phyloP scores from a whole-genome alignment of 2,329 filamentous ascomycete genomes.

The Pestalotiopsis sp. region DNA sequence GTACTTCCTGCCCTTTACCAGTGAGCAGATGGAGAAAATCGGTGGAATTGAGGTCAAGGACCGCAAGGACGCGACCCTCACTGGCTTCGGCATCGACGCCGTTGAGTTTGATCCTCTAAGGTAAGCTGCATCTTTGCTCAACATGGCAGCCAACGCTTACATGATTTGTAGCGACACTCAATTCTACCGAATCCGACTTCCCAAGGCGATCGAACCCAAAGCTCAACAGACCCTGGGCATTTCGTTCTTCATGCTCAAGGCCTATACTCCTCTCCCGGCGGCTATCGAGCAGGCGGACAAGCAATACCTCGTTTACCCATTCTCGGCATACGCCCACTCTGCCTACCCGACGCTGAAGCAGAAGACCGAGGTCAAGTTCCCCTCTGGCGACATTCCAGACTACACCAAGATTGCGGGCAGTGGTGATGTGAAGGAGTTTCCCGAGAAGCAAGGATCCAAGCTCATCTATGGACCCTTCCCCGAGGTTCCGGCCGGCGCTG shows the following conservation, averaged over 20 bases:
- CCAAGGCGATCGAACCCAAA: conserved; percentile 71
- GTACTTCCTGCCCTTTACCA: conserved; percentile 88
- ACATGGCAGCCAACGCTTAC: conserved; percentile 21
- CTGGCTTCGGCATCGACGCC: conserved; percentile 67
- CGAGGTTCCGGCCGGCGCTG: conserved; percentile 75
- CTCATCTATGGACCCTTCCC: conserved; percentile 90
- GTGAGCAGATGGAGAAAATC: conserved; percentile 71
- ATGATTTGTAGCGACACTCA: conserved; percentile 59
- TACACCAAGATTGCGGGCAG: conserved; percentile 73
- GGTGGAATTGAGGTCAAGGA: conserved; percentile 91
- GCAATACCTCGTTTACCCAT: conserved; percentile 83
- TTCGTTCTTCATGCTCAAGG: conserved; percentile 76
- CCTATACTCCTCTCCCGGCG: conserved; percentile 79
- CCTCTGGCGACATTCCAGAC: conserved; percentile 75
- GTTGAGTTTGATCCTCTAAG: conserved; percentile 65
- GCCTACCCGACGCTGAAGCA: conserved; percentile 87
- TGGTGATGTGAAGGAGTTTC: conserved; percentile 61
- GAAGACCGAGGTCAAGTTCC: conserved; percentile 94
- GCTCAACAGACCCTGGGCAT: conserved; percentile 85
- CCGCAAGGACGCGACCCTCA: conserved; percentile 73
- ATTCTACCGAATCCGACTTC: conserved; percentile 83
- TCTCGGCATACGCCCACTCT: conserved; percentile 82
- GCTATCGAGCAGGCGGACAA: conserved; percentile 80
- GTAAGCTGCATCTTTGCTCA: conserved; percentile 34
- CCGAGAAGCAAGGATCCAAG: conserved; percentile 80